Conservation (phyloP, 2,329 filamentous ascomycete genomes). For the Pyrenophora teres region DNA sequence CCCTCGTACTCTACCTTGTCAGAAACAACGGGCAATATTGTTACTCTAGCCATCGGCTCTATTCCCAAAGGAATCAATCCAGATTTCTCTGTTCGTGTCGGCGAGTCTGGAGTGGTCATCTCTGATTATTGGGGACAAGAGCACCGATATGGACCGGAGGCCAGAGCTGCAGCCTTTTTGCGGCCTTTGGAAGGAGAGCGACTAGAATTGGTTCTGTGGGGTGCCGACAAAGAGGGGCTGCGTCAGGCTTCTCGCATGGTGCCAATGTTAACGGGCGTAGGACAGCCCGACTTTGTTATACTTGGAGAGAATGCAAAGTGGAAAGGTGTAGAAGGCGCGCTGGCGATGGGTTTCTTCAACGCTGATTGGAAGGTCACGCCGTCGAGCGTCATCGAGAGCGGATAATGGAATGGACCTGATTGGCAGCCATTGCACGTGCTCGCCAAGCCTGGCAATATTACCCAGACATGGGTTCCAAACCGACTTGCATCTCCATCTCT, state of each 20-base stretch:
- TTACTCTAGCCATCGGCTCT: constrained; percentile 46
- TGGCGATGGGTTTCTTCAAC: constrained; percentile 63
- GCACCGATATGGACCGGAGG: constrained; percentile 35
- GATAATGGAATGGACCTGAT: background rate
- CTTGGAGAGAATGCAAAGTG: constrained; percentile 53
- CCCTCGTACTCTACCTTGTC: background rate
- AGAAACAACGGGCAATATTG: constrained; percentile 51
- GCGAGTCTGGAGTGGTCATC: constrained; percentile 23
- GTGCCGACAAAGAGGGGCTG: constrained; percentile 53
- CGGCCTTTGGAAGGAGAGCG: constrained; percentile 54
- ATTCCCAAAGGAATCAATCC: constrained; percentile 24
- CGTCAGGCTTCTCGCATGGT: constrained; percentile 58
- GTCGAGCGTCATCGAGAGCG: constrained; percentile 48
- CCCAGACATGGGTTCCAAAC: no score
- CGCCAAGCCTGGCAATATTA: no score
- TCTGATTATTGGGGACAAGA: constrained; percentile 25
- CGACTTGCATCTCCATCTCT: no score
- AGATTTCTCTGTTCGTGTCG: constrained; percentile 41
- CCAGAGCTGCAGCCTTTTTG: constrained; percentile 58
- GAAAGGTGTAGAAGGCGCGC: constrained; percentile 57
- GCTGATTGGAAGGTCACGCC: constrained; percentile 57
- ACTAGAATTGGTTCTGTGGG: constrained; percentile 63
- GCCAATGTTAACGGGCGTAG: constrained; percentile 61
- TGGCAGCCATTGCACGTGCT: no score
- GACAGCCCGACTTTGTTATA: constrained; percentile 63